Conservation (phyloP, 140 eudicot genomes). For the Senecio squalidus region DNA sequence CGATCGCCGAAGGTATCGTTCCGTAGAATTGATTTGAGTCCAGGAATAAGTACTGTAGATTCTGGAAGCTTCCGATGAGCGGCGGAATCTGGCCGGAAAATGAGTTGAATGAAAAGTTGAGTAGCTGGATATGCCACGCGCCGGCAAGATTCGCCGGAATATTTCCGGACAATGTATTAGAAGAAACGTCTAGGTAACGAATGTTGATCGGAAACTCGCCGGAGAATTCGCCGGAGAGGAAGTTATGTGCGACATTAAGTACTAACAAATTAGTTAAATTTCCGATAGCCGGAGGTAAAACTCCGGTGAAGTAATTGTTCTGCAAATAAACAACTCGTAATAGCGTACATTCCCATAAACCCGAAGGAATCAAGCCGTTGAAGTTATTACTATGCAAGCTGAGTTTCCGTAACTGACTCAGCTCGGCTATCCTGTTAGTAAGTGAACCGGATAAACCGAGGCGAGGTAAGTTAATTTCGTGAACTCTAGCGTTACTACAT, state of each 20-base stretch:
- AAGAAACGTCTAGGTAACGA: slow-evolving; percentile 57
- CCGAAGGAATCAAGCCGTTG: slow-evolving; percentile 48
- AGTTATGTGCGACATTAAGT: slow-evolving; percentile 50
- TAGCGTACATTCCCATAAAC: slow-evolving; percentile 43
- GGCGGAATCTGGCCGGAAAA: slow-evolving; percentile 78
- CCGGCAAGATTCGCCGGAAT: slow-evolving; percentile 44
- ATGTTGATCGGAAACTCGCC: slow-evolving; percentile 36
- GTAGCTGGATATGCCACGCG: slow-evolving; percentile 26
- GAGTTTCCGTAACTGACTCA: slow-evolving; percentile 52
- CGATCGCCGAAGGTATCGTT: slow-evolving; percentile 74
- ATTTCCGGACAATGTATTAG: slow-evolving; percentile 50
- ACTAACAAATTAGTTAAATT: slow-evolving; percentile 49
- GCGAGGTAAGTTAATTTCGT: slow-evolving; percentile 60
- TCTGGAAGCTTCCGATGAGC: slow-evolving; percentile 44
- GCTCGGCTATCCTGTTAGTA: slow-evolving; percentile 31
- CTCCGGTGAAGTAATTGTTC: slow-evolving; percentile 58
- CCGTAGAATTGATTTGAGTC: slow-evolving; percentile 59
- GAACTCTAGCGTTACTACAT: slow-evolving; percentile 45
- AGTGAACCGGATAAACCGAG: slow-evolving; percentile 61
- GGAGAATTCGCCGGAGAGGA: slow-evolving; percentile 43
- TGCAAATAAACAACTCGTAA: slow-evolving; percentile 74
- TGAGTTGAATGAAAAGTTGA: slow-evolving; percentile 56
- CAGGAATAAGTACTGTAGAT: slow-evolving; percentile 46
- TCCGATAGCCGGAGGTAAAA: slow-evolving; percentile 41
- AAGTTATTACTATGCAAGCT: slow-evolving; percentile 62